These are phyloP conservation scores for Scheffersomyces illinoinensis DNA, from an alignment of 1,139 yeast genomes.

Conservation along the genomic window DNA sequence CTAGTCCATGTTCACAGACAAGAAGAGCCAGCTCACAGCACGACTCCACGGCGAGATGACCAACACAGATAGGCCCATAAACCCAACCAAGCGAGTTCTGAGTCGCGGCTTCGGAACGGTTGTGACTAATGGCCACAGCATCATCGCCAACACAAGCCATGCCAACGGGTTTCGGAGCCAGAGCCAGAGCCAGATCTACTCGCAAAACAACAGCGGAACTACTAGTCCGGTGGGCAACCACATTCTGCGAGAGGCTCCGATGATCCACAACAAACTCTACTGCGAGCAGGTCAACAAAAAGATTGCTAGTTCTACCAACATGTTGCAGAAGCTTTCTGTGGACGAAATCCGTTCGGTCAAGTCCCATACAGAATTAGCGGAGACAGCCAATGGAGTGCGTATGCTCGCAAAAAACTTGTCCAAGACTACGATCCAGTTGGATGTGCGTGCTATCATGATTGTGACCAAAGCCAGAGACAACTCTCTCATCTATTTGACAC, in stretches of 20 bases:
- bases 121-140: background rate
- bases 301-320: constrained; percentile 21
- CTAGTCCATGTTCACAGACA: background rate
- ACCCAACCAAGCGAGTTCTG: background rate
- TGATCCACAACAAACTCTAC: constrained; percentile 36
- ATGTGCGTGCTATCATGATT: constrained; percentile 69
- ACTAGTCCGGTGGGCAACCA: constrained; percentile 6
- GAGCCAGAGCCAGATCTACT: background rate
- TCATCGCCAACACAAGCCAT: constrained; percentile 1
- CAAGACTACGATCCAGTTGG: constrained; percentile 71
- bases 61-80: background rate
- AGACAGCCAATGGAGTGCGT: constrained; percentile 85
- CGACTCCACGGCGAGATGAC: background rate
- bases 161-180: background rate
- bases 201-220: background rate
- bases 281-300: constrained; percentile 20
- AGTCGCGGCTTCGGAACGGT: background rate
- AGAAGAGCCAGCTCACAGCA: constrained; percentile 5
- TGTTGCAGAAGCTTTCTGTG: constrained; percentile 31
- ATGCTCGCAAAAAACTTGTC: constrained; percentile 74
- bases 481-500: constrained; percentile 68
- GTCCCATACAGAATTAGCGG: constrained; percentile 74
- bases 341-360: constrained; percentile 50
- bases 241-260: constrained; percentile 25
- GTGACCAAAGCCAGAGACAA: constrained; percentile 87